These are phyloP conservation scores for Hericium erinaceus DNA, from an alignment of 768 basidiomycete genomes.

Conservation along the genomic window DNA sequence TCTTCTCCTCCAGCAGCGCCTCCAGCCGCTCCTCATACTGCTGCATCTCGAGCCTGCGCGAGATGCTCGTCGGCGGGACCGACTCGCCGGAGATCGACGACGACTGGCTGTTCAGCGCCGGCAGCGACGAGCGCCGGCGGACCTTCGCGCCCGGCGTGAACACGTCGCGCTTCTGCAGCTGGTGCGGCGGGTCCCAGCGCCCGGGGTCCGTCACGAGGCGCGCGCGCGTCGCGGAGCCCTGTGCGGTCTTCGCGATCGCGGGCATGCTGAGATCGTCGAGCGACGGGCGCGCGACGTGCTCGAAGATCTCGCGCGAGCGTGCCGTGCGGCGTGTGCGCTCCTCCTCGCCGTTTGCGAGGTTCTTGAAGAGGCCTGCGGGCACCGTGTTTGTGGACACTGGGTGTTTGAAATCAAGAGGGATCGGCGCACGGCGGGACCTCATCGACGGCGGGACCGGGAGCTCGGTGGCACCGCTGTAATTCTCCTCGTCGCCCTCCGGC, in stretches of 20 bases:
- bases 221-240: constrained; percentile 38
- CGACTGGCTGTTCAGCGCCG: constrained; percentile 36
- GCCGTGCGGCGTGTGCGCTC: constrained; percentile 62
- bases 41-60: constrained; percentile 47
- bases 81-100: constrained; percentile 37
- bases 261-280: constrained; percentile 70
- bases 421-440: constrained; percentile 58
- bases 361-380: constrained; percentile 82
- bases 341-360: constrained; percentile 47
- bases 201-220: constrained; percentile 55
- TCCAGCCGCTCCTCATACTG: constrained; percentile 54
- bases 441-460: constrained; percentile 24
- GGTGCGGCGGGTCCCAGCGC: constrained; percentile 20
- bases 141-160: constrained; percentile 22
- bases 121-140: constrained; percentile 25
- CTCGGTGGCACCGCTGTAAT: constrained; percentile 15
- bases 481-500: constrained; percentile 15
- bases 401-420: constrained; percentile 71
- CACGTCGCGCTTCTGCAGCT: constrained; percentile 26
- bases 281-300: constrained; percentile 58
- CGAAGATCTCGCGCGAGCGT: constrained; percentile 71
- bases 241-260: constrained; percentile 54
- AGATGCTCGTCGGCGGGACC: constrained; percentile 40
- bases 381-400: constrained; percentile 62
- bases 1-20: constrained; percentile 60